A percentile compares a stretch with the other conserved stretches of the same genome.
phyloP scores from a whole-genome alignment of 2,329 filamentous ascomycete species.

The Clonostachys rosea region DNA sequence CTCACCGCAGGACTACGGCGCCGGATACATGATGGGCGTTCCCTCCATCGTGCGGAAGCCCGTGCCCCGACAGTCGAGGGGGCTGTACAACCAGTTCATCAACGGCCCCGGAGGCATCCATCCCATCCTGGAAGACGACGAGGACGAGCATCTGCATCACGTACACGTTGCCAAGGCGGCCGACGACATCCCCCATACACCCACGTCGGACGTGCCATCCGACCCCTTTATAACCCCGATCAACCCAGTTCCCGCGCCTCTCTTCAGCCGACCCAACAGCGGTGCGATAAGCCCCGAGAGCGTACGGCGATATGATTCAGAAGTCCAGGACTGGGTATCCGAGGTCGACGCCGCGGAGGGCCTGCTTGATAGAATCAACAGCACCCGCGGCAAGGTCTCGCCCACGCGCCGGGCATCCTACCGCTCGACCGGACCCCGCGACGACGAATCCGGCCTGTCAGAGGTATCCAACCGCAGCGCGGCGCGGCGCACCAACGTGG shows the following conservation, averaged over 20 bases:
- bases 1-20: slow-evolving; percentile 14
- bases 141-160: slow-evolving; percentile 35
- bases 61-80: slow-evolving; percentile 14
- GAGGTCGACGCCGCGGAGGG: slow-evolving; percentile 51
- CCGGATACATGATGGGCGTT: slow-evolving; percentile 23
- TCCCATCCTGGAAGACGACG: slow-evolving; percentile 55
- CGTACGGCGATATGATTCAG: slow-evolving; percentile 32
- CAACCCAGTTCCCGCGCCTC: slow-evolving; percentile 9
- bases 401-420: slow-evolving; percentile 30
- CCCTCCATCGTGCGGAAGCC: slow-evolving; percentile 11
- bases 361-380: slow-evolving; percentile 39
- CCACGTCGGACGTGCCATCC: slow-evolving; percentile 27
- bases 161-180: slow-evolving; percentile 3
- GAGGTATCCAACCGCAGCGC: slow-evolving; percentile 31
- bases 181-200: slow-evolving; percentile 19
- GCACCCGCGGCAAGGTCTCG: slow-evolving; percentile 25
- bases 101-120: slow-evolving; percentile 37
- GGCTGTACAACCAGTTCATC: neutral
- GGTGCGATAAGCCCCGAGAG: slow-evolving; percentile 26
- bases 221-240: slow-evolving; percentile 49
- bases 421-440: slow-evolving; percentile 21
- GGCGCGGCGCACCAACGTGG: neutral
- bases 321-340: slow-evolving; percentile 54
- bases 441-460: slow-evolving; percentile 50
- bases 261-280: slow-evolving; percentile 19